Evolutionary conservation across 768 basidiomycete genomes (phyloP).

Genomic region (Pulveroboletus ravenelii): DNA sequence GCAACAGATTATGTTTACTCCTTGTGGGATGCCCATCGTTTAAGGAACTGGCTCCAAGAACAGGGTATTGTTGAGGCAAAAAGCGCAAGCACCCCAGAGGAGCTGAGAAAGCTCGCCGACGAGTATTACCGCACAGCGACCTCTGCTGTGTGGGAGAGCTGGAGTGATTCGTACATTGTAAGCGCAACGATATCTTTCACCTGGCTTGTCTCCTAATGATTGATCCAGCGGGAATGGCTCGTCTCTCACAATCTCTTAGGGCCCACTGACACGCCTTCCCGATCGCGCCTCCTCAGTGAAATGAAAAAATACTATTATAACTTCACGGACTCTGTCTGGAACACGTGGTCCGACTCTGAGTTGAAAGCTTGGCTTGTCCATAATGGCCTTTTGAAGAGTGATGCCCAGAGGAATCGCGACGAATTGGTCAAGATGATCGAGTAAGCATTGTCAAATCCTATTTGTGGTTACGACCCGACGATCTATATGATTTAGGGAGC

Average conservation of each 20-base stretch:
- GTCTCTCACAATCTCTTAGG: slow-evolving; percentile 70
- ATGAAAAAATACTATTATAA: slow-evolving; percentile 82
- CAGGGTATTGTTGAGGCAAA: slow-evolving; percentile 69
- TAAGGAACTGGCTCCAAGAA: slow-evolving; percentile 69
- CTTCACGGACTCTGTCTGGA: slow-evolving; percentile 49
- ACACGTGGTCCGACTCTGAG: slow-evolving; percentile 74
- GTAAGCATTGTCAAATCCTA: slow-evolving; percentile 34
- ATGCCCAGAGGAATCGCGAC: slow-evolving; percentile 61
- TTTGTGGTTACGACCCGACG: not conserved
- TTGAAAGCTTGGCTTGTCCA: slow-evolving; percentile 76
- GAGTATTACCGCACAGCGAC: slow-evolving; percentile 59
- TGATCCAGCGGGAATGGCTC: slow-evolving; percentile 73
- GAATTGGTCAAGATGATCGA: slow-evolving; percentile 72
- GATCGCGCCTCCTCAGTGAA: slow-evolving; percentile 53
- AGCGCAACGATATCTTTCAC: slow-evolving; percentile 17
- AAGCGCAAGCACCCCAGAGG: slow-evolving; percentile 47
- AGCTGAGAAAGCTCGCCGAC: slow-evolving; percentile 66
- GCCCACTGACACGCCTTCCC: slow-evolving; percentile 45
- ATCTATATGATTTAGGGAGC: slow-evolving; percentile 42
- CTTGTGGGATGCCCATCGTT: slow-evolving; percentile 77
- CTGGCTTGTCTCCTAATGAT: not conserved
- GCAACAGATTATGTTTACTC: slow-evolving; percentile 86
- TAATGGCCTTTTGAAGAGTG: slow-evolving; percentile 66
- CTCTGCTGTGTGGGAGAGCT: slow-evolving; percentile 72
- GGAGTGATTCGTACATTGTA: slow-evolving; percentile 83